Evolutionary conservation across 1,139 yeast genomes (phyloP).

Genomic region (Geotrichum citri-aurantii): DNA sequence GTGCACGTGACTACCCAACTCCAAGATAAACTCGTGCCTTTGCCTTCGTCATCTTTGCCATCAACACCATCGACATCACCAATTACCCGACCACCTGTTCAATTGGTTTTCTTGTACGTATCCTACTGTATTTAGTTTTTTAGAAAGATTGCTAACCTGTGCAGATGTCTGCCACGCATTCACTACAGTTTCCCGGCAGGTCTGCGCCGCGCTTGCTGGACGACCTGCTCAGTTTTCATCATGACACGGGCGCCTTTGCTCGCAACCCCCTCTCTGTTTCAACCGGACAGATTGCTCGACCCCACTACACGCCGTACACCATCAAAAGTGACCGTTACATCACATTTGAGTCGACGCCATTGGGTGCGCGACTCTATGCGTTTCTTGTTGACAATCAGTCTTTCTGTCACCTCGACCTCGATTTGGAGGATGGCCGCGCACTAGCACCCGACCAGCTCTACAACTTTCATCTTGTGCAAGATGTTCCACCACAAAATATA

Average conservation of each 20-base stretch:
- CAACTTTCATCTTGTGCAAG: conserved; percentile 10
- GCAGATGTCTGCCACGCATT: neutral
- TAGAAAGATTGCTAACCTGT: neutral
- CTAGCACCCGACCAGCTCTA: conserved; percentile 10
- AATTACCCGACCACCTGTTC: neutral
- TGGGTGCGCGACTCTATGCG: conserved; percentile 9
- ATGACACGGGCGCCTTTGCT: conserved; percentile 22
- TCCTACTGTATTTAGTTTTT: neutral
- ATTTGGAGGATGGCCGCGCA: conserved; percentile 4
- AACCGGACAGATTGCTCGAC: conserved; percentile 5
- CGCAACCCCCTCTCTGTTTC: conserved; percentile 23
- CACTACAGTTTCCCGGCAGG: conserved; percentile 23
- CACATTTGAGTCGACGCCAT: conserved; percentile 2
- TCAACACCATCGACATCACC: neutral
- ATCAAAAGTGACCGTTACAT: conserved; percentile 2
- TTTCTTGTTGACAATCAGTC: conserved; percentile 4
- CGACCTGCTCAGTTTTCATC: conserved; percentile 20
- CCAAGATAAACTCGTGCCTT: neutral
- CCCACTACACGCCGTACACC: conserved; percentile 7
- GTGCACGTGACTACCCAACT: neutral
- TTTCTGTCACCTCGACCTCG: conserved; percentile 7
- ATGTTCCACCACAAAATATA: conserved; percentile 13
- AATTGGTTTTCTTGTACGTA: neutral
- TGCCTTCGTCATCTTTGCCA: neutral
- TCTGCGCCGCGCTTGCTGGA: conserved; percentile 29